Conservation (phyloP, 2,329 filamentous ascomycete genomes). For the Purpureocillium lavendulum region DNA sequence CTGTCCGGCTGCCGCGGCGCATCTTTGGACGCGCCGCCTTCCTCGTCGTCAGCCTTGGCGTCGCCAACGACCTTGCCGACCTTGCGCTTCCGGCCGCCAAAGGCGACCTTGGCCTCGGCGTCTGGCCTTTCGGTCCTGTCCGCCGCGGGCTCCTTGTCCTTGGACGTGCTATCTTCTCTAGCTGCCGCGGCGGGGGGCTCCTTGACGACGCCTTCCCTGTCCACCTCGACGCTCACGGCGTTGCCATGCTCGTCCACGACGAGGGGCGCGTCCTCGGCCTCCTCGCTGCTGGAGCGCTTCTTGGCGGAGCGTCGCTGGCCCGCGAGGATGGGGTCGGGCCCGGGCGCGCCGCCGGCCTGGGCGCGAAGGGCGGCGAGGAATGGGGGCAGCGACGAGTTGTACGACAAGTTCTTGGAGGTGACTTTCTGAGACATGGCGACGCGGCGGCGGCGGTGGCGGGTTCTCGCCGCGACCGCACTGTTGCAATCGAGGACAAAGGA, state of each 20-base stretch:
- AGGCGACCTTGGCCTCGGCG: conserved; percentile 17
- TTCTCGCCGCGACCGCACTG: too few species aligned
- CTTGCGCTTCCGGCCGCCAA: conserved; percentile 45
- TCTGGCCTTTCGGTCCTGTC: conserved; percentile 16
- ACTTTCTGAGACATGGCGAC: conserved; percentile 47
- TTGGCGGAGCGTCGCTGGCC: conserved; percentile 39
- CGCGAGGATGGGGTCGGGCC: conserved; percentile 44
- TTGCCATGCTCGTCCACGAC: conserved; percentile 68
- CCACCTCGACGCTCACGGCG: conserved; percentile 42
- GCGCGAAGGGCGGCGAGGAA: conserved; percentile 52
- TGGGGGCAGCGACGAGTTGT: conserved; percentile 50
- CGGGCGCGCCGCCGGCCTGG: conserved; percentile 37
- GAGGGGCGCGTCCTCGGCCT: conserved; percentile 69
- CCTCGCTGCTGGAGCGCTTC: conserved; percentile 53
- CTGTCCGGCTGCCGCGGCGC: conserved; percentile 2
- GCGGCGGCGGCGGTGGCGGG: background rate
- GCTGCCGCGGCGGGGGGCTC: conserved; percentile 8
- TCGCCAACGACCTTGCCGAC: conserved; percentile 28
- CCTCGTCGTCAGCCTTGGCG: conserved; percentile 16
- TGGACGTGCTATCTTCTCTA: conserved; percentile 12
- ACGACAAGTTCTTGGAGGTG: conserved; percentile 62
- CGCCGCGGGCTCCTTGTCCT: conserved; percentile 21
- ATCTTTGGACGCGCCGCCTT: conserved; percentile 5
- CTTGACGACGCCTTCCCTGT: conserved; percentile 34
- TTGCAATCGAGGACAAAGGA: too few species aligned